Evolutionary conservation across 768 basidiomycete species (phyloP), one percentile per base, ranked within the genome.

Genomic region (Sarcodon aspratus): DNA sequence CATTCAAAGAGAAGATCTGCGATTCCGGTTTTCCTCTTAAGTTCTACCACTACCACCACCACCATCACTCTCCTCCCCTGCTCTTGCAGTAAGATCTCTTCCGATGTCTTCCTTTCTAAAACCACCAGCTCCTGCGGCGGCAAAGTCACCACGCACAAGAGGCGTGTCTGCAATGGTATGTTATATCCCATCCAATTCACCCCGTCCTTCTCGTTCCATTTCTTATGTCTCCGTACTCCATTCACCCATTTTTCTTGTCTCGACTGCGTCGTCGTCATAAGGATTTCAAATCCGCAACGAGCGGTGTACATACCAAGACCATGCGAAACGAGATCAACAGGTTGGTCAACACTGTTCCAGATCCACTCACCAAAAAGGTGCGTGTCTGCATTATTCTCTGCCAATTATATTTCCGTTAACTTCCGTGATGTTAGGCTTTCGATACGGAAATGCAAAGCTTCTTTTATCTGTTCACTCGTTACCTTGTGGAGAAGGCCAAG

Each of bases 291-390:
- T 94, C 91, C n/a, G 95, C 95, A 54, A 94, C 70, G 36, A 76
- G 74, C 9, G 73, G 73, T 51, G 72, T 77, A 50, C 71, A 72
- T 13, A 74, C 78, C 80, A 97, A 96, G 73, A 75, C 92, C 49
- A 97, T 97, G 95, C 83, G 92, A 73, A 96, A 97, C 64, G 96
- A 98, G 73, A 85, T 99, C 69, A 85, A 85, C 66, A 80, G 80
- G 61, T 87, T 99, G 75, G 91, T 97, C 61, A 72, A 75, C 63
- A 84, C 83, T 53, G 87, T 95, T 62, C 73, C 79, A 54, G 88
- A 97, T 55, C 74, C 79, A 32, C 63, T 73, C 36, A 84, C 85
- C 49, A 88, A 86, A 72, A 90, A 85, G 83, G 94, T 90, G 49
- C 57, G 49, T 34, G 33, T 46, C 49, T 48, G 54, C 58, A 36